A percentile compares a stretch with the other conserved stretches of the same genome.
These are phyloP conservation scores for Podaxis sp. DNA, from an alignment of 768 basidiomycete genomes.

Conservation along the genomic window DNA sequence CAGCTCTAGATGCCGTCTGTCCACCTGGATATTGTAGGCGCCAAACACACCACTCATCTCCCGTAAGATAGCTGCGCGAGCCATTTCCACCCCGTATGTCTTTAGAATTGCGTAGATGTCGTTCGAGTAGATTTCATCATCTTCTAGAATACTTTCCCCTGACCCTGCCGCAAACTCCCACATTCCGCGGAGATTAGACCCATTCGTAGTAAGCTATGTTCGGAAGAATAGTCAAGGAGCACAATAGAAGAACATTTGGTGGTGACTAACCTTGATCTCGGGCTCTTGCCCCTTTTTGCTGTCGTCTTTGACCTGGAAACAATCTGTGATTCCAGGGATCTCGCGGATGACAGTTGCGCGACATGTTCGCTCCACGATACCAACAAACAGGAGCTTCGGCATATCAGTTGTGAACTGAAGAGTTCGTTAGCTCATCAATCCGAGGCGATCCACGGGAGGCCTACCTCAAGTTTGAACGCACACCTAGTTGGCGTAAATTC, in stretches of 20 bases:
- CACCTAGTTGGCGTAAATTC: slow-evolving; percentile 62
- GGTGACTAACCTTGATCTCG: slow-evolving; percentile 41
- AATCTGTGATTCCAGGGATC: slow-evolving; percentile 83
- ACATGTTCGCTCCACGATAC: slow-evolving; percentile 87
- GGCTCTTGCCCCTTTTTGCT: slow-evolving; percentile 44
- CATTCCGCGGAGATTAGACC: slow-evolving; percentile 87
- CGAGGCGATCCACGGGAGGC: slow-evolving; percentile 20
- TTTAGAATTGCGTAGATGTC: slow-evolving; percentile 89
- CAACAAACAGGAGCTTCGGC: slow-evolving; percentile 91
- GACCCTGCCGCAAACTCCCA: slow-evolving; percentile 67
- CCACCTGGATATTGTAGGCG: slow-evolving; percentile 94
- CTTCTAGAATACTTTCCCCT: slow-evolving; percentile 61
- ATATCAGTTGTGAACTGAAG: slow-evolving; percentile 81
- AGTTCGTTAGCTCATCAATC: slow-evolving; percentile 6
- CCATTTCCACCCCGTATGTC: slow-evolving; percentile 97
- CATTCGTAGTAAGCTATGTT: slow-evolving; percentile 77
- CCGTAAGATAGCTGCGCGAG: slow-evolving; percentile 81
- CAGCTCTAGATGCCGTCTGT: slow-evolving; percentile 88
- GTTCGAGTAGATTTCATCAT: slow-evolving; percentile 85
- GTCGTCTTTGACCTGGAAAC: slow-evolving; percentile 70
- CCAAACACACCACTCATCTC: slow-evolving; percentile 92
- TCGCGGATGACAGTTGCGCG: slow-evolving; percentile 82
- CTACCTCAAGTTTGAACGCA: slow-evolving; percentile 80
- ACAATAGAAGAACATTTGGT: background rate
- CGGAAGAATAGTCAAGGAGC: background rate